Evolutionary conservation across 305 asterid species (phyloP).

Genomic region (Coffea humblotiana): DNA sequence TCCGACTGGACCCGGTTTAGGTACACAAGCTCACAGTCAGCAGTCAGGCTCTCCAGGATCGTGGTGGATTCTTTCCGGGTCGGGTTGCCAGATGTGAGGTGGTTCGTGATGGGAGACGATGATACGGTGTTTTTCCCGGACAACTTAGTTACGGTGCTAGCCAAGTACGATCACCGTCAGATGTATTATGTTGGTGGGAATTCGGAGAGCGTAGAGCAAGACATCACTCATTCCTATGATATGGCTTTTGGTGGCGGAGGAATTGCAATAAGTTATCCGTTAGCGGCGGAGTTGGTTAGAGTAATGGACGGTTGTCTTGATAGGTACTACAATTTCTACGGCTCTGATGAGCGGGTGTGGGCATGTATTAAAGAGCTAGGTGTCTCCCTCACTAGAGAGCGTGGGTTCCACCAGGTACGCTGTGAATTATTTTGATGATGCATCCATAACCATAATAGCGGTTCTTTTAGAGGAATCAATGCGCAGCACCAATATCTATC

Average conservation of each 20-base stretch:
- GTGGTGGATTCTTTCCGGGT: constrained; percentile 58
- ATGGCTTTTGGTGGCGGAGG: constrained; percentile 99
- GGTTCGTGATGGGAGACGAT: constrained; percentile 98
- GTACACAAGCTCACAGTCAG: constrained; percentile 47
- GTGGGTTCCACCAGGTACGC: constrained; percentile 80
- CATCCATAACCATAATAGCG: too few relatives aligned
- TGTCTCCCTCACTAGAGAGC: constrained; percentile 55
- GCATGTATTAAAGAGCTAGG: constrained; percentile 85
- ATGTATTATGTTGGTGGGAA: constrained; percentile 78
- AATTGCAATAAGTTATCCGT: constrained; percentile 66
- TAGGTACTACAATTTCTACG: constrained; percentile 72
- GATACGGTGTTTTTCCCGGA: constrained; percentile 82
- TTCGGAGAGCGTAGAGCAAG: constrained; percentile 86
- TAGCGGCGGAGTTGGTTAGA: constrained; percentile 56
- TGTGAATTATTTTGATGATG: background rate
- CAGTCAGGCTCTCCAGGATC: constrained; percentile 74
- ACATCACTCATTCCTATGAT: constrained; percentile 68
- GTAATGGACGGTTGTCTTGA: constrained; percentile 70
- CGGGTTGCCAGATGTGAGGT: constrained; percentile 66
- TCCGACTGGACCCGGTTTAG: constrained; percentile 63
- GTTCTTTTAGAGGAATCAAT: too few relatives aligned
- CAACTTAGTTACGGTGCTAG: constrained; percentile 60
- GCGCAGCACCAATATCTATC: background rate
- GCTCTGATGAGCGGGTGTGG: constrained; percentile 88
- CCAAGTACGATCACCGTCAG: constrained; percentile 65